Evolutionary conservation across 176 grass and related monocot species (phyloP), one percentile per base, ranked within the genome.

Genomic region (Canna indica): DNA sequence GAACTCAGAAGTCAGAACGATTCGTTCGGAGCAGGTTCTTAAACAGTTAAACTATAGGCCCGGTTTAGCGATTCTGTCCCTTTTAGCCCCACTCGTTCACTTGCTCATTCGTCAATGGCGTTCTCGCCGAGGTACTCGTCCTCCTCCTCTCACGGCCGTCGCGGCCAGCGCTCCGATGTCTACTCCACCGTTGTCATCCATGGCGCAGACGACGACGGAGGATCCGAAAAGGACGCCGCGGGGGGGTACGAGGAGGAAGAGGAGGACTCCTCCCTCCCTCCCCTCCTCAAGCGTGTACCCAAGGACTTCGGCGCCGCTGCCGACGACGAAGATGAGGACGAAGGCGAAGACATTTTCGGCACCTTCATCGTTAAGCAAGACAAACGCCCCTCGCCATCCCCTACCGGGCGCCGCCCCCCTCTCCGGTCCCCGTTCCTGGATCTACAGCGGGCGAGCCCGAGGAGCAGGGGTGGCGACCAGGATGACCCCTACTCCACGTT

Each of bases 281-380:
- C 94, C 52, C 94, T 99, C 77, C 86, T 99, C 77, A 89, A 99
- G 82, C 94, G 94, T 71, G 77, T 99, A 29, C 94, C 94, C 72
- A 99, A 99, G 86, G 94, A 99, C 84, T 99, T 99, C 72, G 94
- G 94, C 59, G 86, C 86, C 25, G 82, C 82, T 36, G 86, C 86
- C 64, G 89, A 90, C 80, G 94, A 99, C 69, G 89, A 97, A 3
- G 83, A 90, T 30, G 91, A 95, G 17, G 82, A 81, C 69, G 90
- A 78, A 30, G 82, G 76, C 3, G 86, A 87, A 26, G 84, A 82
- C 32, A 73, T 80, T 52, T 91, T 82, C 4, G 79, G 79, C 22
- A 91, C 88, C 29, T 79, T 87, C 82, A 77, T 87, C 47, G 77
- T 91, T 74, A 91, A 83, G 82, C 79, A 82, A 59, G 85, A 80